Evolutionary conservation across 202 grass and related monocot genomes (phyloP).

Genomic region (Thinopyrum obtusiflorum): DNA sequence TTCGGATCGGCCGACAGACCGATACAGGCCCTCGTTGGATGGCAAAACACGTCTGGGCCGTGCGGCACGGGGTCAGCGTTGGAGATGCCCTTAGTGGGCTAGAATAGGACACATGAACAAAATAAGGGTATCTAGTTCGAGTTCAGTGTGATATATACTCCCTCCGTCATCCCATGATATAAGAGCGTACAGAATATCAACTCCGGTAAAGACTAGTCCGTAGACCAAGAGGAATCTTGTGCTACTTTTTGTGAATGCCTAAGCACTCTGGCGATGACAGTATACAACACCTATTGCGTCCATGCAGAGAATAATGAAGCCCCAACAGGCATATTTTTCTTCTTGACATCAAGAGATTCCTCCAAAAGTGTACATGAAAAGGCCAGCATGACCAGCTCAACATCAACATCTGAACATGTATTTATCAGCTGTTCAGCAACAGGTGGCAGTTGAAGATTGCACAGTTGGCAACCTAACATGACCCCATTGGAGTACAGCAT

Average conservation of each 20-base stretch:
- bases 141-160: neutral
- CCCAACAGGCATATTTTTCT: constrained; percentile 8
- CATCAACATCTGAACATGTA: constrained; percentile 25
- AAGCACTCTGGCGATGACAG: neutral
- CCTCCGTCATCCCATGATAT: too few species aligned
- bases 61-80: too few species aligned
- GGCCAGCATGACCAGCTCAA: constrained; percentile 25
- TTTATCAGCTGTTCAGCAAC: constrained; percentile 23
- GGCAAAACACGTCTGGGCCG: too few species aligned
- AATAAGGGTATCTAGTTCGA: too few species aligned
- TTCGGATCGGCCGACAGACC: too few species aligned
- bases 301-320: constrained; percentile 5
- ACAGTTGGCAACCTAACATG: constrained; percentile 41
- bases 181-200: neutral
- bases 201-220: neutral
- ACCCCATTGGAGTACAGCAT: constrained; percentile 23
- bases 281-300: constrained; percentile 2
- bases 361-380: constrained; percentile 32
- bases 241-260: neutral
- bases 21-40: too few species aligned
- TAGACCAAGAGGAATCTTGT: neutral
- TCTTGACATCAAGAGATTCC: constrained; percentile 28
- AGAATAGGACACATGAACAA: too few species aligned
- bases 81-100: too few species aligned
- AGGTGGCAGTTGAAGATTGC: constrained; percentile 44